Evolutionary conservation across 176 grass and related monocot genomes (phyloP).

Genomic region (Eleusine coracana): DNA sequence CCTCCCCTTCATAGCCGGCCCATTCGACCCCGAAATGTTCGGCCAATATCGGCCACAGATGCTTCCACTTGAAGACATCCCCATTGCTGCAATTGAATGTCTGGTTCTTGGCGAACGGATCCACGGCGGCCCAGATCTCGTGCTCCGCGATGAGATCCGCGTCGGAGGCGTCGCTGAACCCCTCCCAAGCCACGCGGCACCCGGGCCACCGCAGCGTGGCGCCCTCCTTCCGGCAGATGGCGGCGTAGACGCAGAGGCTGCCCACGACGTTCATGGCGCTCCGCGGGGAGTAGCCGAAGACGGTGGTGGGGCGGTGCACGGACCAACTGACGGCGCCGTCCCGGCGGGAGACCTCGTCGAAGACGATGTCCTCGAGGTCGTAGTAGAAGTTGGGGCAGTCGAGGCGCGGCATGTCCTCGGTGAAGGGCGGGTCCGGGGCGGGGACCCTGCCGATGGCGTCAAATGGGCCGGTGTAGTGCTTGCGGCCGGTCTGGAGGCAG

Average conservation of each 20-base stretch:
- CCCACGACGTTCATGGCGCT: conserved; percentile 75
- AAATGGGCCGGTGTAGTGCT: conserved; percentile 68
- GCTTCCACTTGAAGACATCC: conserved; percentile 88
- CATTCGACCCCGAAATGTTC: conserved; percentile 70
- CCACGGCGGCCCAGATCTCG: conserved; percentile 86
- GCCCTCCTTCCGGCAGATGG: conserved; percentile 75
- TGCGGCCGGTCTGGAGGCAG: conserved; percentile 75
- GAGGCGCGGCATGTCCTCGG: conserved; percentile 60
- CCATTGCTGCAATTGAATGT: conserved; percentile 89
- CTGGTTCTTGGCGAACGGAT: conserved; percentile 78
- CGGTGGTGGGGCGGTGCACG: conserved; percentile 59
- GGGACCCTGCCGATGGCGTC: conserved; percentile 25
- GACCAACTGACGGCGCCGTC: conserved; percentile 60
- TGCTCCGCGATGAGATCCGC: conserved; percentile 86
- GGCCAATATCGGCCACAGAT: conserved; percentile 68
- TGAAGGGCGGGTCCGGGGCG: conserved; percentile 51
- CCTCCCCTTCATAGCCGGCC: conserved; percentile 72
- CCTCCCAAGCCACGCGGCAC: conserved; percentile 50
- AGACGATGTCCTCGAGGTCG: conserved; percentile 61
- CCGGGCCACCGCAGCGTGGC: conserved; percentile 63
- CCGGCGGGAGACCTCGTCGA: conserved; percentile 47
- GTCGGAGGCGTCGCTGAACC: conserved; percentile 73
- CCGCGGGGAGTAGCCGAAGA: conserved; percentile 79
- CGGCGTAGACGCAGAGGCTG: conserved; percentile 80
- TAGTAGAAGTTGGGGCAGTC: conserved; percentile 62